Evolutionary conservation across 306 rosid species (phyloP), one percentile per base, ranked within the genome.

Genomic region (Prosopis cineraria): DNA sequence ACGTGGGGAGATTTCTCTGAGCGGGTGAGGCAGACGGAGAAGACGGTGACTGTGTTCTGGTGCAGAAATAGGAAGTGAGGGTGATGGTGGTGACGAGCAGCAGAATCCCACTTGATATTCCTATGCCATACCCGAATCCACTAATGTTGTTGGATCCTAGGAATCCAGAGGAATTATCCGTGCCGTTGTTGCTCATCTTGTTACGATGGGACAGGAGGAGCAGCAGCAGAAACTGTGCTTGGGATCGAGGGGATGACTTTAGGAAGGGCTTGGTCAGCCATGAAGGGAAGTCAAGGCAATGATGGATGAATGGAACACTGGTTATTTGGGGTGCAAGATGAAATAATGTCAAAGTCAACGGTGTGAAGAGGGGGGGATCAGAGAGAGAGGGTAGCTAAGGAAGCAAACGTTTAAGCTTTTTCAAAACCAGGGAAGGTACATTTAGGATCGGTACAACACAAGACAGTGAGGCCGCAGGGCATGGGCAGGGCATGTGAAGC

Each of bases 111-210:
- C 89, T 79, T 10, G 98, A 92, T 33, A 93, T 88, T 44, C 98
- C 99, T 74, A 95, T 85, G 66, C 91, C 99, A 72, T 90, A 93
- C 63, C 98, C 94, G 47, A 91, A 88, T 4, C 98, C 91, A 59
- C 94, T 91, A 22, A 90, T 81, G 86, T 80, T 40, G 55, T 22
- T 79, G 4, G 96, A 84, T 29, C 90, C 91, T 25, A 90, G 78
- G 79, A 89, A 78, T 25, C 96, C 96, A 29, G 88, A 78, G 1
- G 88, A 36, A 75, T 76, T 82, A 6, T 4, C 48, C 1, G 79
- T 52, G 40, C 90, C 48, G 40, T 36, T 65, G 72, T 50, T 67
- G 86, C 75, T 90, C 96, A 90, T 92, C 41, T 41, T 14, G 36
- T 17, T 37, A 39, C 3, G 65, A 14, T 60, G 40, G 6, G 3